These are phyloP conservation scores for Naganishia sp. DNA, from an alignment of 1,284 basidiomycete species.

Conservation along the genomic window DNA sequence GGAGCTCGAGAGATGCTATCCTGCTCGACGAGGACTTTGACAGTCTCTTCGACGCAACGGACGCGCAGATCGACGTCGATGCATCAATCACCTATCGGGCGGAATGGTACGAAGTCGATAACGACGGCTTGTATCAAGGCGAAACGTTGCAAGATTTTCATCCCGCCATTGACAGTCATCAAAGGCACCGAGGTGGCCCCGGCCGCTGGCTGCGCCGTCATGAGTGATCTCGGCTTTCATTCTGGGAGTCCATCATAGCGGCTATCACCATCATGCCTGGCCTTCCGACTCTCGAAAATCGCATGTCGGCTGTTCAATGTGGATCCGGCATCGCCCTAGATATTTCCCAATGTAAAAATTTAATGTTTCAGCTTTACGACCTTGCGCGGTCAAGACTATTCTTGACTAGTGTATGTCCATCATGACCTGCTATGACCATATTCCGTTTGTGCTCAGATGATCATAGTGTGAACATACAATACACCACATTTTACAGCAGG, in stretches of 20 bases:
- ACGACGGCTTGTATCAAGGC: neutral
- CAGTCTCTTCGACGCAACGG: neutral
- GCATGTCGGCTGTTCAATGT: too few relatives aligned
- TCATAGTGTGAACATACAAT: neutral
- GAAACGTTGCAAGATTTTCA: neutral
- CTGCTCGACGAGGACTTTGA: constrained; percentile 20
- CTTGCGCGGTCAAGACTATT: neutral
- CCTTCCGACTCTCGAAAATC: too few relatives aligned
- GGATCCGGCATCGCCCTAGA: too few relatives aligned
- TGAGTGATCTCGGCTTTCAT: neutral
- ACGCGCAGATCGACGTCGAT: neutral
- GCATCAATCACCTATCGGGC: neutral
- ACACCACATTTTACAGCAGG: too few relatives aligned
- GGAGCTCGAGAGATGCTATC: constrained; percentile 14
- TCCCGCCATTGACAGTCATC: neutral
- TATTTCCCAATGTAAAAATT: neutral
- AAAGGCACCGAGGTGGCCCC: neutral
- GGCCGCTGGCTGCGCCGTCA: constrained; percentile 13
- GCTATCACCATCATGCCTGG: too few relatives aligned
- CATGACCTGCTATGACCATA: neutral
- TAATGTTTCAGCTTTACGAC: constrained; percentile 3
- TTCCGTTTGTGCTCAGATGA: too few relatives aligned
- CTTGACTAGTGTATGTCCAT: neutral
- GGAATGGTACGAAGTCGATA: neutral
- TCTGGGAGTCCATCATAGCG: too few relatives aligned